Base-by-base conservation (phyloP, 2,329 filamentous ascomycete species). In the Fusarium sp. region DNA sequence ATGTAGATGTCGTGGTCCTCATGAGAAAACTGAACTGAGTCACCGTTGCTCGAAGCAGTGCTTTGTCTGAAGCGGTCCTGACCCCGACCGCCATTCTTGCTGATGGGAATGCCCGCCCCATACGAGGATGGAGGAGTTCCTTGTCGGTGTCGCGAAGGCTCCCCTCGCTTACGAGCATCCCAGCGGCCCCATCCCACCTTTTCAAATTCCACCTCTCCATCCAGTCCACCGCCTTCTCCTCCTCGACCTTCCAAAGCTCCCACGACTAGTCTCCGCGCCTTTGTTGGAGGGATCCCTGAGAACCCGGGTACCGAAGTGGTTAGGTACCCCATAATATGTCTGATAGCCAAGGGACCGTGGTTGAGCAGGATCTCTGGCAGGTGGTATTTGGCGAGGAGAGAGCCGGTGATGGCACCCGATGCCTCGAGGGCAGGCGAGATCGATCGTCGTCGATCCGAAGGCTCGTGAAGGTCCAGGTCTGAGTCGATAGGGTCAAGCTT, bases 171-270 rank as follows among this genome's bases (percentile, higher is more conserved):
- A 78, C 90, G 90, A 67, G 95, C 96, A 80, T 97, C 92, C 95
- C 95, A 99, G 72, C 94, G 90, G 64, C 96, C 96, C 95, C 95
- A 98, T 77, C 95, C 95, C 63, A 98, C 94, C 85, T 98, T 98
- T 80, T 97, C 92, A 78, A 97, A 98, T 77, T 91, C 87, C 75
- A 96, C 91, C 73, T 93, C 90, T 72, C 91, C 90, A 68, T 90
- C 85, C 66, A 87, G 78, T 60, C 88, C 88, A 66, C 89, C 89
- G 63, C 87, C 86, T 70, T 89, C 86, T 69, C 87, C 87, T 73
- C 88, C 87, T 74, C 92, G 91, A 75, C 92, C 92, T 83, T 98
- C 95, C 72, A 98, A 83, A 65, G 95, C 95, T 63, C 91, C 92
- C n/a, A 98, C 95, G 8, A 98, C 94, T 63, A 98, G 84, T 79